phyloP scores from a whole-genome alignment of 225 moss, liverwort and hornwort genomes.

The Pleurozium schreberi region DNA sequence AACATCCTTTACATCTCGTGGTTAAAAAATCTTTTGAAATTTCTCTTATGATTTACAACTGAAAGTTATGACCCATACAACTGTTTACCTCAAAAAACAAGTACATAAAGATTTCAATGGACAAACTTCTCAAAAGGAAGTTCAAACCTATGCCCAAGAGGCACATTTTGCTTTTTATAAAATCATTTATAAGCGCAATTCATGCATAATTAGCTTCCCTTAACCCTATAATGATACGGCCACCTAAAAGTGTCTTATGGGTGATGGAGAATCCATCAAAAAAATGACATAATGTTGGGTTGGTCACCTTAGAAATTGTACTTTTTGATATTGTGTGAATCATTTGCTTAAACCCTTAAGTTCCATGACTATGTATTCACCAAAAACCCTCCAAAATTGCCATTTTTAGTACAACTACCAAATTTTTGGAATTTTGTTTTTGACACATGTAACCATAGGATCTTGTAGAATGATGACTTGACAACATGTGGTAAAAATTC shows the following conservation, averaged over 20 bases:
- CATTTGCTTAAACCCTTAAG: too few species aligned
- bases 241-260: accelerated
- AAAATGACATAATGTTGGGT: too few species aligned
- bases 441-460: too few species aligned
- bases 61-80: not conserved
- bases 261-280: not conserved
- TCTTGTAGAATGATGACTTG: too few species aligned
- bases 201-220: not conserved
- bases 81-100: not conserved
- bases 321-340: too few species aligned
- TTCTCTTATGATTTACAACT: not conserved
- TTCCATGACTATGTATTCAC: too few species aligned
- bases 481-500: too few species aligned
- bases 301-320: too few species aligned
- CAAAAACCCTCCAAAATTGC: too few species aligned
- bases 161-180: not conserved
- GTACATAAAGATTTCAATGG: not conserved
- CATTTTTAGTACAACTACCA: too few species aligned
- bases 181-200: not conserved
- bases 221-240: accelerated
- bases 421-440: too few species aligned
- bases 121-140: not conserved
- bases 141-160: not conserved
- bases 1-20: too few species aligned
- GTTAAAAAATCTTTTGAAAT: not conserved